These are phyloP conservation scores for Pichia pseudocactophila DNA, from an alignment of 805 yeast species.

Conservation along the genomic window DNA sequence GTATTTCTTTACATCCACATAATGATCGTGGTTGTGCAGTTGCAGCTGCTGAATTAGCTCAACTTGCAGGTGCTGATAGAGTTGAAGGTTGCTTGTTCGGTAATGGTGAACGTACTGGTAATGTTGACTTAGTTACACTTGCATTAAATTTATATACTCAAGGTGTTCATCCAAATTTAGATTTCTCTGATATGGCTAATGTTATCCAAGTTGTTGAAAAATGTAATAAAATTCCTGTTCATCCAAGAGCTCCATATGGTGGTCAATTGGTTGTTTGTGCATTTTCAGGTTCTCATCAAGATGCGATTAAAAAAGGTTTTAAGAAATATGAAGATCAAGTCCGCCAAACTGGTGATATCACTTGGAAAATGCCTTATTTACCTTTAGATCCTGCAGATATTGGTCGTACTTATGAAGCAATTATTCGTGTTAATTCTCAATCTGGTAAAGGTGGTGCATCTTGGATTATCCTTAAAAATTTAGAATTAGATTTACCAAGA, in stretches of 20 bases:
- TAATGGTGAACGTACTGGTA: constrained; percentile 83
- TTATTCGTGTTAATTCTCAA: constrained; percentile 80
- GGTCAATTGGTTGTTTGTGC: constrained; percentile 80
- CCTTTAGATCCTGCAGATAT: constrained; percentile 81
- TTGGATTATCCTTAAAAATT: constrained; percentile 69
- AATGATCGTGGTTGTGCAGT: constrained; percentile 84
- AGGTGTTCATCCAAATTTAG: constrained; percentile 63
- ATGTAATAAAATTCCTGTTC: constrained; percentile 75
- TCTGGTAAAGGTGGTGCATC: constrained; percentile 88
- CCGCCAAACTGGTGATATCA: constrained; percentile 24
- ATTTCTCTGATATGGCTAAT: constrained; percentile 57
- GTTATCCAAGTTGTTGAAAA: constrained; percentile 67
- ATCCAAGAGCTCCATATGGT: constrained; percentile 74
- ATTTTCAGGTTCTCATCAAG: constrained; percentile 81
- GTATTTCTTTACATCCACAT: constrained; percentile 74
- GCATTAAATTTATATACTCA: constrained; percentile 74
- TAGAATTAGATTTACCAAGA: constrained; percentile 76
- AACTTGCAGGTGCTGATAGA: constrained; percentile 80
- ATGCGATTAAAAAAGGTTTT: constrained; percentile 81
- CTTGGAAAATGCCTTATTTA: constrained; percentile 72
- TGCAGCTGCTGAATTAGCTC: constrained; percentile 81
- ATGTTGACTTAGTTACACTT: constrained; percentile 71
- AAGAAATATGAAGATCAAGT: constrained; percentile 34
- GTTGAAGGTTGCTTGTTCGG: constrained; percentile 83
- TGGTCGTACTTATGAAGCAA: constrained; percentile 88